Conservation (phyloP, 257 asterid species). For the Capsicum baccatum region DNA sequence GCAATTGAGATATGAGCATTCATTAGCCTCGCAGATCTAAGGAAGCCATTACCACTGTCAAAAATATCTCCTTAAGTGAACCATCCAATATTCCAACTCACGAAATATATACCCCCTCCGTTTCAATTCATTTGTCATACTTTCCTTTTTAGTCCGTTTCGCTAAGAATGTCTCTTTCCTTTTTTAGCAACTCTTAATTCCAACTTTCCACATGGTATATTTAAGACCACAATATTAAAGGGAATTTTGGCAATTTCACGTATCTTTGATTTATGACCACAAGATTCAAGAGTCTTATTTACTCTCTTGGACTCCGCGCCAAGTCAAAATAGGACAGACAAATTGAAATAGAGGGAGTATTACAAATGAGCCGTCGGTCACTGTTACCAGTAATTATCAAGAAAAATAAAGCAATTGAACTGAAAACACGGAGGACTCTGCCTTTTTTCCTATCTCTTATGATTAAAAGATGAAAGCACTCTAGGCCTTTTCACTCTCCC, state of each 20-base stretch:
- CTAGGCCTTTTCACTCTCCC: not conserved
- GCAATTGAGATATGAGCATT: not conserved
- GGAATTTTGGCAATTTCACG: no score
- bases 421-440: not conserved
- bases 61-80: not conserved
- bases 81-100: conserved; percentile 12
- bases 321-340: no score
- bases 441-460: not conserved
- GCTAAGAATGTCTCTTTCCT: no score
- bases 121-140: no score
- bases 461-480: not conserved
- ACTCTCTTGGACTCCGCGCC: no score
- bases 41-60: not conserved
- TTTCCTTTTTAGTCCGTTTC: no score
- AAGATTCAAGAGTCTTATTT: no score
- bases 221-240: no score
- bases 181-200: no score
- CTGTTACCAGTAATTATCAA: not conserved
- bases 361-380: not conserved
- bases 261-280: no score
- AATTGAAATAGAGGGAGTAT: not conserved
- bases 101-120: not conserved
- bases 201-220: no score
- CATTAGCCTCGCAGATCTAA: conserved; percentile 1
- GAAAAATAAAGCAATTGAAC: not conserved